Base-by-base conservation (phyloP, 108 stramenopile genomes). In the Stephanodiscus triporus region DNA sequence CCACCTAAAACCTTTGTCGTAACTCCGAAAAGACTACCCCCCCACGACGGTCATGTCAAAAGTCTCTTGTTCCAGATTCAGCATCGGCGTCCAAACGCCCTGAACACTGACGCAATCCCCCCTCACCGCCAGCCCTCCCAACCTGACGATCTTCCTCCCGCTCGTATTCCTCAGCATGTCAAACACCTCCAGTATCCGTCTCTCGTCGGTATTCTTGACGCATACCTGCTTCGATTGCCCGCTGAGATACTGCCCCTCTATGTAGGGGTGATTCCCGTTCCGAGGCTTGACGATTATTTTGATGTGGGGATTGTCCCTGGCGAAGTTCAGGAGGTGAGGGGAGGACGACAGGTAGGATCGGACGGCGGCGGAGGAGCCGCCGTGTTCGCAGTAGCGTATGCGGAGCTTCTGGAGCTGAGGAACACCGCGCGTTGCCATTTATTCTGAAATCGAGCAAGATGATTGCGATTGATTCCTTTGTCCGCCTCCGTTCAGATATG, bases 81-180 rank as follows among this genome's bases (percentile, higher is more conserved):
- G 80, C 81, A 88, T 84, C 27, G 93, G 93, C 19, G 93, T 95
- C 93, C 93, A 95, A 27, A 95, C 82, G 36, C 93, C 93, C 76
- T 95, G 93, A 45, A 91, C 73, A 66, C 86, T 87, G 5, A 89
- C 86, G 9, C 87, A 89, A 63, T 88, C 79, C 36, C 91, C 86
- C 67, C 84, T 77, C 6, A 95, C 86, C 9, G 93, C 91, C 67
- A 50, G 4, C 45, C 82, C 79, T 24, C 84, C 86, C 63, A 95
- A 82, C 72, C 89, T 83, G 14, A 73, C 88, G 66, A 91, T 91
- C 76, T 95, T 95, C 38, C 93, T 76, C 74, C 93, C 93, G 77
- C 87, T 88, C 23, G 87, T 89, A 76, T 92, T 89, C 59, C 80
- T 73, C 63, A 95, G 71, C 76, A 83, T 80, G 26, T 81, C 72